Conservation (phyloP, 768 basidiomycete genomes). For the Melanogaster broomeanus region DNA sequence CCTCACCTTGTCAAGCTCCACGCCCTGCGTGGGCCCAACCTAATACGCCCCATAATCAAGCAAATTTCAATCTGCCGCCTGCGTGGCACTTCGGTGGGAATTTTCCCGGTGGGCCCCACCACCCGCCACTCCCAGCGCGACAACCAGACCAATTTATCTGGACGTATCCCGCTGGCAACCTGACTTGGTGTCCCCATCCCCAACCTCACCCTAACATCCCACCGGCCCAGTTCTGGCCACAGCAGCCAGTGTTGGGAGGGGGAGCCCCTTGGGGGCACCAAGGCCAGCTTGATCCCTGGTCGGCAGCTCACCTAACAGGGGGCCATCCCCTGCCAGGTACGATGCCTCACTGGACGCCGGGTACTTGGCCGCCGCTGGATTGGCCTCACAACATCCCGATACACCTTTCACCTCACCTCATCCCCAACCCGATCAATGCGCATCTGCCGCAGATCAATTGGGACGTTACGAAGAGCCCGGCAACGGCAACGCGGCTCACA, state of each 20-base stretch:
- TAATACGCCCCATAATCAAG: not conserved
- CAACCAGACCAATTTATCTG: constrained; percentile 23
- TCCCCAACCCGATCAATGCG: constrained; percentile 33
- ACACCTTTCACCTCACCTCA: constrained; percentile 26
- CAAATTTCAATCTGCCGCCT: not conserved
- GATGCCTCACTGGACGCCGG: constrained; percentile 27
- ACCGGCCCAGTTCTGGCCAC: not conserved
- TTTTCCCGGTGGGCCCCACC: constrained; percentile 1
- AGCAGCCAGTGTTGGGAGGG: not conserved
- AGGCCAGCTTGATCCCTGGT: constrained; percentile 12
- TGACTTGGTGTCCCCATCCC: constrained; percentile 29
- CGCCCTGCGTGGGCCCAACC: not conserved
- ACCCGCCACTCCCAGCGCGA: constrained; percentile 12
- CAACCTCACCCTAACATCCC: constrained; percentile 10
- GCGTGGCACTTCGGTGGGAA: not conserved
- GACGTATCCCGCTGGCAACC: constrained; percentile 22
- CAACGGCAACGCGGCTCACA: constrained; percentile 32
- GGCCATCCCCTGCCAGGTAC: constrained; percentile 25
- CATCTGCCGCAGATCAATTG: constrained; percentile 33
- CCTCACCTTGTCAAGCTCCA: not conserved
- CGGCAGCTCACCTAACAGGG: constrained; percentile 16
- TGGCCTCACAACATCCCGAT: constrained; percentile 22
- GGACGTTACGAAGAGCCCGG: constrained; percentile 38
- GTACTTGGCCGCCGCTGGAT: constrained; percentile 30
- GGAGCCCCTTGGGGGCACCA: not conserved